Evolutionary conservation across 192 early-diverging fungal species (phyloP).

Genomic region (Lunasporangiospora selenospora): DNA sequence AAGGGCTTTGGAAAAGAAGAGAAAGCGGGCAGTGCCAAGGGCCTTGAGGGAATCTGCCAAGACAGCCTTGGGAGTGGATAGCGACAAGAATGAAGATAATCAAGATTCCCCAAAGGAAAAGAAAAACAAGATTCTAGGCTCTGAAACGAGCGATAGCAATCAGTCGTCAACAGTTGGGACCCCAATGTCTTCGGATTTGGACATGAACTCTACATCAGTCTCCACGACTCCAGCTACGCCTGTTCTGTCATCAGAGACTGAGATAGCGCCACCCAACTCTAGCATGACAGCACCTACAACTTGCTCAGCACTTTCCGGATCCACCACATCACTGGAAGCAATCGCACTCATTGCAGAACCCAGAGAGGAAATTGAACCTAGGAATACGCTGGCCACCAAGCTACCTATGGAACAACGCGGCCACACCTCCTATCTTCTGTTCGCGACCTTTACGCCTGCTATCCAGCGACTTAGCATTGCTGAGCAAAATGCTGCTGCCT

Average conservation of each 20-base stretch:
- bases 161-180: not conserved
- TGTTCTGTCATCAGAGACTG: no score
- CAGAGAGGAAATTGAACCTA: constrained; percentile 41
- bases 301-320: no score
- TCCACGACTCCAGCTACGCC: no score
- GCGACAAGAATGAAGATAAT: constrained; percentile 11
- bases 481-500: constrained; percentile 9
- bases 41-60: constrained; percentile 11
- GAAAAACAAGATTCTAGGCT: constrained; percentile 20
- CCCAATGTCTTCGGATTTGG: no score
- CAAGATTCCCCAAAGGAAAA: no score
- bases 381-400: constrained; percentile 67
- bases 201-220: no score
- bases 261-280: no score
- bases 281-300: no score
- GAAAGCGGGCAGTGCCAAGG: constrained; percentile 41
- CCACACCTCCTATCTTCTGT: constrained; percentile 97
- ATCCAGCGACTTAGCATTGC: constrained; percentile 18
- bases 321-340: no score
- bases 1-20: constrained; percentile 49
- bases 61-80: constrained; percentile 3
- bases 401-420: constrained; percentile 69
- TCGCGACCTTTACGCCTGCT: constrained; percentile 80
- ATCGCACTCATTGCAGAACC: no score
- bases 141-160: constrained; percentile 16